Evolutionary conservation across 2,329 filamentous ascomycete species (phyloP), one percentile per base, ranked within the genome.

Genomic region (Fusarium redolens): DNA sequence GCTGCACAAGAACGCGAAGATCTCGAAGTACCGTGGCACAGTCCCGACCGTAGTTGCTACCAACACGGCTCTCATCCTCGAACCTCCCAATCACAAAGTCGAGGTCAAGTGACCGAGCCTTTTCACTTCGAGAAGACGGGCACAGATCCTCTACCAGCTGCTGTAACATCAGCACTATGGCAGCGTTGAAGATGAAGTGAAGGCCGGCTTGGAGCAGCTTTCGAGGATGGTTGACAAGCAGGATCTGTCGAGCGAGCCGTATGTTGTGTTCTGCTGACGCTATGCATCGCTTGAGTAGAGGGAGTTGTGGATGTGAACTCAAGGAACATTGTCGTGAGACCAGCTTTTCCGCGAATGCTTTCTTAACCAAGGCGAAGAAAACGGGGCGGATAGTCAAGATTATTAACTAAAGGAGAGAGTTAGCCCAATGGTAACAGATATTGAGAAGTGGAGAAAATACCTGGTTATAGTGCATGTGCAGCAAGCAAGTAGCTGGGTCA

Each of bases 381-480:
- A 85, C 80, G 6, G 86, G 86, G 1, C 86, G 84, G 33, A 86
- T 80, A 15, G 85, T 81, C 18, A 88, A 79, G 51, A 88, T 84
- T n/a, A 86, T 69, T 20, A 88, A 82, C 83, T 77, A 31, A 9
- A 47, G 14, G 7, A n/a, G 5, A 9, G 17, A 28, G 22, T 75
- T 44, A 73, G 55, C n/a, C 12, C 4, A 17, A 25, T 12, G 10
- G n/a, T 5, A 13, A 12, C 28, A 17, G 13, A 33, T 12, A 20
- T 10, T 43, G 22, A 30, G 14, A 17, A 12, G 10, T 25, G 13
- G 35, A 25, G 17, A 41, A 59, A 15, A 37, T 69, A 71, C 76
- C 66, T 87, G 79, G 68, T 88, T 86, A 73, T 85, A 83, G 58
- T 79, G 78, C 86, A 88, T 87, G 67, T 88, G 86, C 47, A 88